These are phyloP conservation scores for Erodium moschatum DNA, from an alignment of 441 rosid species.

Conservation along the genomic window DNA sequence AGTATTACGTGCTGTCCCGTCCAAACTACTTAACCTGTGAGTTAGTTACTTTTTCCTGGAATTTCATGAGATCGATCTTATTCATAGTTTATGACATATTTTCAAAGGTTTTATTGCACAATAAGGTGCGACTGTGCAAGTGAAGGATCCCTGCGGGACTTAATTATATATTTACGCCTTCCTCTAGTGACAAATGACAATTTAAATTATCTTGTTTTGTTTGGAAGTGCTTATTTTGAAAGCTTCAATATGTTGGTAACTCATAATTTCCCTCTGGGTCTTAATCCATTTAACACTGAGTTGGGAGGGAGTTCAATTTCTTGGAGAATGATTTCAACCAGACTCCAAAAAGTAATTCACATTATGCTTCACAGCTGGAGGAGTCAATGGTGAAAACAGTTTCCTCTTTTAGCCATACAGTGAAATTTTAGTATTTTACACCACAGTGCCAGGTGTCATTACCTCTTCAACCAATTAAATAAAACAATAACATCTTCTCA, in stretches of 20 bases:
- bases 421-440: background rate
- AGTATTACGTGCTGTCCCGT: conserved; percentile 86
- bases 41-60: conserved; percentile 26
- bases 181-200: conserved; percentile 1
- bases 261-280: background rate
- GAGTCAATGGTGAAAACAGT: background rate
- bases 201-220: background rate
- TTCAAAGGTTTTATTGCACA: background rate
- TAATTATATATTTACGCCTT: background rate
- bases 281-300: background rate
- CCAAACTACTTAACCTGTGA: conserved; percentile 92
- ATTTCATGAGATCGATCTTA: conserved; percentile 17
- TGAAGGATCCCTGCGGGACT: background rate
- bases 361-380: background rate
- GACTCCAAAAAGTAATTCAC: background rate
- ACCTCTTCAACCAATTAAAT: background rate
- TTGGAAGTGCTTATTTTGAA: background rate
- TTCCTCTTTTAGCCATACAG: background rate
- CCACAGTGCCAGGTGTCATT: background rate
- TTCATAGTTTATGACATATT: conserved; percentile 3
- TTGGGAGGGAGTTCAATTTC: background rate
- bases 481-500: background rate
- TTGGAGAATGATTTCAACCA: background rate
- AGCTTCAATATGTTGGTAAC: background rate
- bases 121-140: conserved; percentile 4